Conservation (phyloP, 1,139 yeast species). For the Yarrowia galli region DNA sequence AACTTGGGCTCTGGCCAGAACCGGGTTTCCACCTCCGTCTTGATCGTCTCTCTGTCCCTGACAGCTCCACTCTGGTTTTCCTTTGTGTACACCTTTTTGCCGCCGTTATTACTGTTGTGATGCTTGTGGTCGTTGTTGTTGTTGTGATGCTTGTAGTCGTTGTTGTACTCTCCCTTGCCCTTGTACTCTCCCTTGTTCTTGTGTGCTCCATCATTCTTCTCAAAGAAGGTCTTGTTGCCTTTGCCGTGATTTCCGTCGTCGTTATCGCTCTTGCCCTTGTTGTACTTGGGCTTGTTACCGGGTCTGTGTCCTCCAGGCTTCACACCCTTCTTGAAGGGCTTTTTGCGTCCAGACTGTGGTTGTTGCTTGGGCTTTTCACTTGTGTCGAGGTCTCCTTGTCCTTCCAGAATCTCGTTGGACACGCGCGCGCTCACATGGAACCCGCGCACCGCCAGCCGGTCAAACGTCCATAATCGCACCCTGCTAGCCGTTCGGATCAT, state of each 20-base stretch:
- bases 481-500: slow-evolving; percentile 12
- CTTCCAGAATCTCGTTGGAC: neutral
- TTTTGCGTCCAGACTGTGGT: no score
- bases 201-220: neutral
- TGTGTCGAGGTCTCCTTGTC: neutral
- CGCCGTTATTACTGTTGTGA: neutral
- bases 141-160: neutral
- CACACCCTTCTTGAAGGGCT: neutral
- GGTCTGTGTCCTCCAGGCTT: neutral
- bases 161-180: neutral
- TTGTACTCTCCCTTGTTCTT: neutral
- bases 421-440: neutral
- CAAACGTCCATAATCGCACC: neutral
- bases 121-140: neutral
- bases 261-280: neutral
- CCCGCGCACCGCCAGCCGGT: slow-evolving; percentile 4
- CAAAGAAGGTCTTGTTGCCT: neutral
- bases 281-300: neutral
- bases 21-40: neutral
- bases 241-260: neutral
- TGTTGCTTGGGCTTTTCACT: no score
- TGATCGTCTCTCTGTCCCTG: neutral
- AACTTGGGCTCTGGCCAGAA: slow-evolving; percentile 6
- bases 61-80: neutral
- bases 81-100: neutral